A percentile compares a stretch with the other conserved stretches of the same genome.
phyloP scores from a whole-genome alignment of 169 alveolate genomes.

The Plasmodium knowlesi region DNA sequence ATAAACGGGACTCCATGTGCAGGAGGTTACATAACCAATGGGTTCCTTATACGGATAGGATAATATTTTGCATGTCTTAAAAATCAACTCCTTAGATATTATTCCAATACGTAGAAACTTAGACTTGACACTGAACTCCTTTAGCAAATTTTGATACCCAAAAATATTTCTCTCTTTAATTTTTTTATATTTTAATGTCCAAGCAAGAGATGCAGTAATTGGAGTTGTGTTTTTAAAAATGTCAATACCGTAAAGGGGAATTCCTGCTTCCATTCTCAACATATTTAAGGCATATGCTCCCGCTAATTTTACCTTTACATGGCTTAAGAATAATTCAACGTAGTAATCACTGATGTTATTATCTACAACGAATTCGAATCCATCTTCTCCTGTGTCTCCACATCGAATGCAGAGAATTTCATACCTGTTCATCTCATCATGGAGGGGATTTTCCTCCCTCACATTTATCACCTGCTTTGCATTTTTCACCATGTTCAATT shows the following conservation, averaged over 20 bases:
- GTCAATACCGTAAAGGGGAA: constrained; percentile 79
- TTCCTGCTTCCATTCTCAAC: constrained; percentile 84
- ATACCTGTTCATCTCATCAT: constrained; percentile 5
- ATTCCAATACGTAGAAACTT: constrained; percentile 62
- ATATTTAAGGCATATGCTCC: constrained; percentile 82
- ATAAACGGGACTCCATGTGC: constrained; percentile 76
- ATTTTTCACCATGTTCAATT: constrained; percentile 11
- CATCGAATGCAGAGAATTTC: constrained; percentile 71
- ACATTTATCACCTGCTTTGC: background rate
- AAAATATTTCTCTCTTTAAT: constrained; percentile 75
- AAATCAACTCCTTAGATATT: constrained; percentile 52
- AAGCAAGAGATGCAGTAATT: constrained; percentile 80
- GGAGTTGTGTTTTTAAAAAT: constrained; percentile 82
- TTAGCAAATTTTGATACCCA: constrained; percentile 76
- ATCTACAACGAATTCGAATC: constrained; percentile 80
- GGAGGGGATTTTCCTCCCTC: background rate
- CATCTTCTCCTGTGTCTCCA: constrained; percentile 86
- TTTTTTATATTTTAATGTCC: constrained; percentile 82
- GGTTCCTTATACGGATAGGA: constrained; percentile 73
- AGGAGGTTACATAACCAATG: constrained; percentile 68
- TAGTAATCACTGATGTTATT: constrained; percentile 29
- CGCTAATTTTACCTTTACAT: constrained; percentile 62
- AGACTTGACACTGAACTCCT: constrained; percentile 55
- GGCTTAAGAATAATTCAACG: constrained; percentile 70
- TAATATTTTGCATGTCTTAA: constrained; percentile 71